These are phyloP conservation scores for Barbatosphaeria neglecta DNA, from an alignment of 495 filamentous ascomycete genomes.

Conservation along the genomic window DNA sequence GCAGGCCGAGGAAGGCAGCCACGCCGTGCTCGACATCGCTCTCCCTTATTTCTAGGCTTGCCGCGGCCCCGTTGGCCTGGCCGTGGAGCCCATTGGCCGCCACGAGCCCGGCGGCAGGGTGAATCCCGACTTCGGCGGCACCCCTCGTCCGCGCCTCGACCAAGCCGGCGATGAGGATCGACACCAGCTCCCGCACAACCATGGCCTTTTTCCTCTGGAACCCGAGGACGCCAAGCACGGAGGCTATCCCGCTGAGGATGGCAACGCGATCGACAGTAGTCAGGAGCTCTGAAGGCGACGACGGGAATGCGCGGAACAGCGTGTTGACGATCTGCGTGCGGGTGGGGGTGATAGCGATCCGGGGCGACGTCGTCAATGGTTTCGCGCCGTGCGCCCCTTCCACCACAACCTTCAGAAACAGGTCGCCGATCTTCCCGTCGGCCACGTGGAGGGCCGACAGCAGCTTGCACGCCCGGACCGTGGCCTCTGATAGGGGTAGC, in stretches of 20 bases:
- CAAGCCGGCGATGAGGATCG: slow-evolving; percentile 69
- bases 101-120: slow-evolving; percentile 76
- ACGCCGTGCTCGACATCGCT: slow-evolving; percentile 68
- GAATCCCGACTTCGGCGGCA: slow-evolving; percentile 88
- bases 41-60: slow-evolving; percentile 60
- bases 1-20: slow-evolving; percentile 33
- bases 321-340: slow-evolving; percentile 58
- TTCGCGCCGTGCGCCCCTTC: slow-evolving; percentile 20
- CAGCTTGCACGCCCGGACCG: slow-evolving; percentile 67
- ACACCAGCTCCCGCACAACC: slow-evolving; percentile 70
- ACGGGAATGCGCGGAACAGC: slow-evolving; percentile 62
- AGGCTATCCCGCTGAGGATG: slow-evolving; percentile 78
- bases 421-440: slow-evolving; percentile 54
- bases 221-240: slow-evolving; percentile 62
- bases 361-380: slow-evolving; percentile 26
- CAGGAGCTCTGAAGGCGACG: slow-evolving; percentile 47
- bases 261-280: slow-evolving; percentile 58
- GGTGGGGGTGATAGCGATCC: slow-evolving; percentile 37
- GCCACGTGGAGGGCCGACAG: slow-evolving; percentile 58
- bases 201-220: slow-evolving; percentile 79
- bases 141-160: slow-evolving; percentile 88
- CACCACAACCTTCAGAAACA: slow-evolving; percentile 57
- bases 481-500: slow-evolving; percentile 67
- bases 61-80: slow-evolving; percentile 33
- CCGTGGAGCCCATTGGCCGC: slow-evolving; percentile 42